A percentile compares a stretch with the other conserved stretches of the same genome.
Conservation (phyloP, 768 basidiomycete species). For the Serendipita vermifera region DNA sequence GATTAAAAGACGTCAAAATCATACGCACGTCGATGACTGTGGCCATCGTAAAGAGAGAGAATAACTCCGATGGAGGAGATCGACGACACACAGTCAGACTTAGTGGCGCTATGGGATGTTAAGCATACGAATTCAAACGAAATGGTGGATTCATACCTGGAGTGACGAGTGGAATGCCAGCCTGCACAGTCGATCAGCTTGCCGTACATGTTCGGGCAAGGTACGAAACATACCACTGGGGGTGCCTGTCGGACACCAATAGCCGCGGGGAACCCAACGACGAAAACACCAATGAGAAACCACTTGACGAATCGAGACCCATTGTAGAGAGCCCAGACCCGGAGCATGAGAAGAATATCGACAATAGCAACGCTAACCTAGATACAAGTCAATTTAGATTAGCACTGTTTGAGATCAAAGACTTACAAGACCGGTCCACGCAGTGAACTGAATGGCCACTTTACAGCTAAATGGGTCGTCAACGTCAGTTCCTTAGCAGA, state of each 20-base stretch:
- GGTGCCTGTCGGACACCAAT: background rate
- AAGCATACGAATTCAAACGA: too few species aligned
- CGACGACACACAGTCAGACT: background rate
- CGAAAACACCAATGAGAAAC: background rate
- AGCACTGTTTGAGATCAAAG: too few species aligned
- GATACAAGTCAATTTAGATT: too few species aligned
- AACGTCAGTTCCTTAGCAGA: background rate
- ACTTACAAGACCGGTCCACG: background rate
- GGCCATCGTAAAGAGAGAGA: constrained; percentile 2
- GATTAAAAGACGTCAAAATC: background rate
- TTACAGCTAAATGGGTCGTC: background rate
- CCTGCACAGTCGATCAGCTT: too few species aligned
- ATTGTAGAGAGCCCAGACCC: constrained; percentile 9
- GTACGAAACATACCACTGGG: background rate
- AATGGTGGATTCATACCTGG: background rate
- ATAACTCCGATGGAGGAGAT: background rate
- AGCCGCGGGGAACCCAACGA: background rate
- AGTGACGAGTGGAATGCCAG: background rate
- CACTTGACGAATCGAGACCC: background rate
- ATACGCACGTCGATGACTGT: background rate
- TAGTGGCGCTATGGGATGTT: background rate
- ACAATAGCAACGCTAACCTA: constrained; percentile 3
- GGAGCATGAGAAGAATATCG: constrained; percentile 5
- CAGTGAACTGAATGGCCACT: constrained; percentile 5
- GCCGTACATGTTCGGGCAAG: too few species aligned